Evolutionary conservation across 2,329 filamentous ascomycete genomes (phyloP).

Genomic region (Iodosphaeria phyllophila): DNA sequence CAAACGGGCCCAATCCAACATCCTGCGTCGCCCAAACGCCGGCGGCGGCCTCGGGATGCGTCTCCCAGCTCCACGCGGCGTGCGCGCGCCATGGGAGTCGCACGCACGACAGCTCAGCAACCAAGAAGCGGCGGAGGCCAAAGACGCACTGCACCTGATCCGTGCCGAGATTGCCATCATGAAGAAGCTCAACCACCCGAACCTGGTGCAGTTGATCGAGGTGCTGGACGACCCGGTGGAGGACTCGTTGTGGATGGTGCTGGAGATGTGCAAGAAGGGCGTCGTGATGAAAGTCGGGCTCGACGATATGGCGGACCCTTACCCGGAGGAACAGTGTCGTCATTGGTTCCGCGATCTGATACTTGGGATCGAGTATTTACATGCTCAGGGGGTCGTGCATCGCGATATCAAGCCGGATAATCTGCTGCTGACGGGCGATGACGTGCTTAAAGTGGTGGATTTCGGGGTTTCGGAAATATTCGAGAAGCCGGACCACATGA

Average conservation of each 20-base stretch:
- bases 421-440: conserved; percentile 70
- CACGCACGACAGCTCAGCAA: conserved; percentile 14
- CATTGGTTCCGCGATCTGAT: conserved; percentile 93
- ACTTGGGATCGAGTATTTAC: conserved; percentile 85
- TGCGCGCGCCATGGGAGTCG: conserved; percentile 6
- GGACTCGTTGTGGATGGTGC: conserved; percentile 93
- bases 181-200: conserved; percentile 94
- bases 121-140: conserved; percentile 39
- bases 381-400: conserved; percentile 87
- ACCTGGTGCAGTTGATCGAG: conserved; percentile 83
- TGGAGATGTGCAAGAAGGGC: conserved; percentile 98
- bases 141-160: conserved; percentile 65
- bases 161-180: conserved; percentile 96
- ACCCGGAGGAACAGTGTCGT: conserved; percentile 64
- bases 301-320: conserved; percentile 67
- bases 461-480: conserved; percentile 99
- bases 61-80: conserved; percentile 8
- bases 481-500: conserved; percentile 68
- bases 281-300: conserved; percentile 92
- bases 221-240: conserved; percentile 90
- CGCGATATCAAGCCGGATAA: conserved; percentile 98
- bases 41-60: conserved; percentile 11
- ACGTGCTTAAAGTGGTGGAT: conserved; percentile 92
- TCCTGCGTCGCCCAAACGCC: conserved; percentile 35
- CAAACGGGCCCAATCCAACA: conserved; percentile 77